Percentiles rank a stretch among this genome's conserved stretches.
Conservation (phyloP, 2,329 filamentous ascomycete genomes). For the Arthrobotrys entomopaga region DNA sequence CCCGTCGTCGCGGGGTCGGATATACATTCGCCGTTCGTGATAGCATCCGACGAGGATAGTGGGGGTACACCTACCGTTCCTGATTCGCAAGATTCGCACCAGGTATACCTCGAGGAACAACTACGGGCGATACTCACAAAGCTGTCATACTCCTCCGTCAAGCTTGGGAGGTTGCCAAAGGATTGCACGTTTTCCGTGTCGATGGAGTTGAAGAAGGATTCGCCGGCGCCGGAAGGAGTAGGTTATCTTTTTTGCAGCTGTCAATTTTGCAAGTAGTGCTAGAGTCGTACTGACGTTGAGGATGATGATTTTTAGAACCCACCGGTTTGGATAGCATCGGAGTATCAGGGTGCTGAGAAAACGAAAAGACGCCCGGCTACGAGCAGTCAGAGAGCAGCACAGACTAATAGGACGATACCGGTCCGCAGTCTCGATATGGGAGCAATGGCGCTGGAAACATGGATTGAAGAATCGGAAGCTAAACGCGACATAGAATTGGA, state of each 20-base stretch:
- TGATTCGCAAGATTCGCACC: slow-evolving; percentile 64
- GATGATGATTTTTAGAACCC: slow-evolving; percentile 60
- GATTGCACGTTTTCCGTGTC: slow-evolving; percentile 80
- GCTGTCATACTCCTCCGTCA: slow-evolving; percentile 70
- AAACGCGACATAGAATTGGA: slow-evolving; percentile 19
- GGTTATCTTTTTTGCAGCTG: slow-evolving; percentile 59
- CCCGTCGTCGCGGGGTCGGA: slow-evolving; percentile 63
- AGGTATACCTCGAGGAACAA: slow-evolving; percentile 74
- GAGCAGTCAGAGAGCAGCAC: slow-evolving; percentile 13
- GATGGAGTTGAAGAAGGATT: slow-evolving; percentile 74
- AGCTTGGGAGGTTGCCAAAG: slow-evolving; percentile 69
- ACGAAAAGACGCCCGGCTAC: neutral
- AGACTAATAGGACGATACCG: slow-evolving; percentile 33
- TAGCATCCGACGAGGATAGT: slow-evolving; percentile 31
- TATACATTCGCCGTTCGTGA: slow-evolving; percentile 61
- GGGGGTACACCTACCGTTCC: slow-evolving; percentile 36
- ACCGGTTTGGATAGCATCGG: slow-evolving; percentile 61
- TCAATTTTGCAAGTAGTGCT: neutral
- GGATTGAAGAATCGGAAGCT: slow-evolving; percentile 40
- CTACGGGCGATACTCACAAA: slow-evolving; percentile 74
- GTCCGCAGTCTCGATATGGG: slow-evolving; percentile 37
- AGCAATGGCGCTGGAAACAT: slow-evolving; percentile 40
- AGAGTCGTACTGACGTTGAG: slow-evolving; percentile 15
- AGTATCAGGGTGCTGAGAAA: slow-evolving; percentile 50
- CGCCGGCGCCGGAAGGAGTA: slow-evolving; percentile 70